Percentiles rank a stretch among this genome's conserved stretches.
These are phyloP conservation scores for Hirsutella minnesotensis DNA, from an alignment of 2,329 filamentous ascomycete genomes.

Conservation along the genomic window DNA sequence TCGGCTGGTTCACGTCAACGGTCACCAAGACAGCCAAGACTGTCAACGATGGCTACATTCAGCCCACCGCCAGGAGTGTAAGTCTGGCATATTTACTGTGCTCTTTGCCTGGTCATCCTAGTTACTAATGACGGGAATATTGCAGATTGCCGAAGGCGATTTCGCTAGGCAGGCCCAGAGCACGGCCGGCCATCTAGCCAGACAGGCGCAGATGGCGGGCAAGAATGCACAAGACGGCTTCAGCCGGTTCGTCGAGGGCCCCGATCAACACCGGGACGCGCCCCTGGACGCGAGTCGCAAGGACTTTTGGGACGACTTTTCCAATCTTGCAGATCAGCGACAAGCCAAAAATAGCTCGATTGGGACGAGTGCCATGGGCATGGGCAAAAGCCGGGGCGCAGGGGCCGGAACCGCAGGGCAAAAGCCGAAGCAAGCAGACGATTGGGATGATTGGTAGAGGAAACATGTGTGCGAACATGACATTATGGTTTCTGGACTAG, in stretches of 20 bases:
- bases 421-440: constrained; percentile 37
- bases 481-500: background rate
- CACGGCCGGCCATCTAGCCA: constrained; percentile 53
- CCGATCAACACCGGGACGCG: constrained; percentile 26
- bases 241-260: constrained; percentile 78
- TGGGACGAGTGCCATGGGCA: constrained; percentile 48
- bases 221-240: constrained; percentile 69
- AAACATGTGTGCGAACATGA: constrained; percentile 1
- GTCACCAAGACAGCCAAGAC: constrained; percentile 85
- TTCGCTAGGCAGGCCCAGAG: constrained; percentile 55
- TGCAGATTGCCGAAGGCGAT: constrained; percentile 66
- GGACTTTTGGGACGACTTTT: constrained; percentile 90
- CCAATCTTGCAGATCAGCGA: constrained; percentile 50
- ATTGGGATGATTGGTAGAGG: constrained; percentile 52
- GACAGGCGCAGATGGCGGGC: constrained; percentile 56
- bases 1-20: constrained; percentile 85
- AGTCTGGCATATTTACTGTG: background rate
- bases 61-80: constrained; percentile 59
- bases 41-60: constrained; percentile 83
- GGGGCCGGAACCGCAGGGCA: constrained; percentile 15
- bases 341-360: constrained; percentile 34
- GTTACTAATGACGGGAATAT: background rate
- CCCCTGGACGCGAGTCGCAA: constrained; percentile 54
- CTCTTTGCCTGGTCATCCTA: background rate
- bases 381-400: constrained; percentile 28